Evolutionary conservation across 495 filamentous ascomycete species (phyloP), one percentile per base, ranked within the genome.

Genomic region (Tetracladium marchalianum): DNA sequence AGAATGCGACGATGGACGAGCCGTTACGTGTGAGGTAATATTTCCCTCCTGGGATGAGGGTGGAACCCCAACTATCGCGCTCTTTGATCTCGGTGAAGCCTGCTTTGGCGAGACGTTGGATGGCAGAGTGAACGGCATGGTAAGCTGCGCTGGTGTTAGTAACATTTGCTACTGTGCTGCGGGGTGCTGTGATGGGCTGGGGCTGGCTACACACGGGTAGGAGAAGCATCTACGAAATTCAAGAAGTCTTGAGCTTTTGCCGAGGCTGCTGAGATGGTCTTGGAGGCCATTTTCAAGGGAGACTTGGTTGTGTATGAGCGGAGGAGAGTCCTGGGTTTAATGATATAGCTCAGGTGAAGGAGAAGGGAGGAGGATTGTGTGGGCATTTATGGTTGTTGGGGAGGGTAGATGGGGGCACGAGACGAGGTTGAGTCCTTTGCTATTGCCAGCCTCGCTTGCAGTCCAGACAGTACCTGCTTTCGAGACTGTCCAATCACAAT

Each of bases 11-110:
- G 50, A 99, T 83, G 27, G 93, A 90, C 19, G 90, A 93, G 45
- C 78, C 83, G 66, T 99, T 99, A 37, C 92, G 80, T 35, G 92
- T 99, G 56, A 97, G 73, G 67, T 85, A 96, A 65, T 97, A 99
- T 64, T 90, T 95, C 40, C 92, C 90, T 44, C 90, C 92, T 18
- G 87, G 86, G 48, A 79, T 74, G 50, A 95, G 78, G 32, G 68
- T 75, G 7, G 82, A 80, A 13, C 80, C 72, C 92, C 92, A 99
- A 35, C 84, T 80, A 55, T 95, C 88, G 56, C 83, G 82, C 64
- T 97, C 92, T 77, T 86, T 84, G 66, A 98, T 85, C 56, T 82
- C 77, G 55, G 74, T 69, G 71, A 97, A 98, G 35, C 89, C 89
- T 44, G 87, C 90, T 41, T 80, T 76, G 38, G 77, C 72, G 11